Conservation (phyloP, 2,329 filamentous ascomycete genomes). For the Orbilia brochopaga region DNA sequence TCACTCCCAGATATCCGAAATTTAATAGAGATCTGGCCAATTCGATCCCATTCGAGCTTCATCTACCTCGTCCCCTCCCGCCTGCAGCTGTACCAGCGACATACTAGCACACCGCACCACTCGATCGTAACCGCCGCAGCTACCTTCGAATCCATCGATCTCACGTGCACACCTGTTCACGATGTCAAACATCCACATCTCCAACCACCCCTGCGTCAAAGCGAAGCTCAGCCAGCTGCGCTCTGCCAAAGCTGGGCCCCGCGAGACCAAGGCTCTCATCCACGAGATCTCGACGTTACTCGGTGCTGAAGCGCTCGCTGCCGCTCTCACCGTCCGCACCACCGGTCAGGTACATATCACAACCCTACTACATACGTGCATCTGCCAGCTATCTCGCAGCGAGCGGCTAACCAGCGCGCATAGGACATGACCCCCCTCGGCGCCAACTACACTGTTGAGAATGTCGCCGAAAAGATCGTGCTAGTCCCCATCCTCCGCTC, state of each 20-base stretch:
- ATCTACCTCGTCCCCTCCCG: background rate
- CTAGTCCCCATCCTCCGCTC: constrained; percentile 92
- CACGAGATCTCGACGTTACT: constrained; percentile 86
- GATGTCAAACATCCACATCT: constrained; percentile 69
- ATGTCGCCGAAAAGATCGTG: constrained; percentile 68
- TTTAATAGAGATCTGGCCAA: too few relatives aligned
- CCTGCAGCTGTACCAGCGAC: background rate
- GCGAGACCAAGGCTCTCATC: constrained; percentile 79
- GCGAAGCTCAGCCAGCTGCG: constrained; percentile 91
- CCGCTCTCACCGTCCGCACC: constrained; percentile 65
- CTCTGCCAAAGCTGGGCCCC: constrained; percentile 70
- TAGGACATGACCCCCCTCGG: constrained; percentile 81
- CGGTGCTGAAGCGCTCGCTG: constrained; percentile 77
- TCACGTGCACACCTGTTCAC: constrained; percentile 55
- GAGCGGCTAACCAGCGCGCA: background rate
- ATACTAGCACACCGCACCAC: constrained; percentile 65
- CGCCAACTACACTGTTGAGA: constrained; percentile 50
- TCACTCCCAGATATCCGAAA: too few relatives aligned
- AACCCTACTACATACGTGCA: background rate
- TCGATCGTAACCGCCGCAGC: background rate
- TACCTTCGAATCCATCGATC: background rate
- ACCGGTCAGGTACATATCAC: constrained; percentile 67
- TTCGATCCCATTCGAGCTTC: too few relatives aligned
- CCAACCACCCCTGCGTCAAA: constrained; percentile 80
- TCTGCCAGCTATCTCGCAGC: constrained; percentile 53